phyloP scores from a whole-genome alignment of 768 basidiomycete species.

The Epithele typhae region DNA sequence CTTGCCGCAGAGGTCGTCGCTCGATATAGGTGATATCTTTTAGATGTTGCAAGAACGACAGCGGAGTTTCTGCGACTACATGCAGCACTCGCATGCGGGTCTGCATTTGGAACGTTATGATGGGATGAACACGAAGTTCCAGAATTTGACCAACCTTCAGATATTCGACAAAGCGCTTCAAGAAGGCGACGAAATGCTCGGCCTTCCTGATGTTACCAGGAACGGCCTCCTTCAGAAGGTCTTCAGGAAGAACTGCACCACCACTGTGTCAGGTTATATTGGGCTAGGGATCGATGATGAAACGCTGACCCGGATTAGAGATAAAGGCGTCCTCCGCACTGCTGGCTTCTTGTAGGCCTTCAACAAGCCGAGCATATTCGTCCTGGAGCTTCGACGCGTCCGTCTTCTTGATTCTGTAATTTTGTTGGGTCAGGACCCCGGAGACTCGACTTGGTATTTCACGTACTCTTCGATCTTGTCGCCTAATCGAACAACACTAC shows the following conservation, averaged over 20 bases:
- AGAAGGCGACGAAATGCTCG: slow-evolving; percentile 97
- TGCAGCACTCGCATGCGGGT: slow-evolving; percentile 99
- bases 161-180: slow-evolving; percentile 98
- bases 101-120: slow-evolving; percentile 34
- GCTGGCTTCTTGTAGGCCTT: slow-evolving; percentile 80
- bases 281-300: neutral
- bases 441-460: no score
- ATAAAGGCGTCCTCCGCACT: slow-evolving; percentile 81
- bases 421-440: no score
- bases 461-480: slow-evolving; percentile 94
- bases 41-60: slow-evolving; percentile 94
- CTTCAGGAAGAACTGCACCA: slow-evolving; percentile 78
- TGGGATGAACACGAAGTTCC: neutral
- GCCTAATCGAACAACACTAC: slow-evolving; percentile 80
- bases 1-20: slow-evolving; percentile 81
- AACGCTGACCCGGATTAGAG: slow-evolving; percentile 73
- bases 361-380: slow-evolving; percentile 93
- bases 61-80: slow-evolving; percentile 96
- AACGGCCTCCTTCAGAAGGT: slow-evolving; percentile 90
- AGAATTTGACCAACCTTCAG: slow-evolving; percentile 61
- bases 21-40: slow-evolving; percentile 99
- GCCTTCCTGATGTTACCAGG: slow-evolving; percentile 99
- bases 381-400: slow-evolving; percentile 94
- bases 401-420: slow-evolving; percentile 87
- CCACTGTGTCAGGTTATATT: slow-evolving; percentile 4